phyloP scores from a whole-genome alignment of 305 asterid genomes.

The Fraxinus baroniana region DNA sequence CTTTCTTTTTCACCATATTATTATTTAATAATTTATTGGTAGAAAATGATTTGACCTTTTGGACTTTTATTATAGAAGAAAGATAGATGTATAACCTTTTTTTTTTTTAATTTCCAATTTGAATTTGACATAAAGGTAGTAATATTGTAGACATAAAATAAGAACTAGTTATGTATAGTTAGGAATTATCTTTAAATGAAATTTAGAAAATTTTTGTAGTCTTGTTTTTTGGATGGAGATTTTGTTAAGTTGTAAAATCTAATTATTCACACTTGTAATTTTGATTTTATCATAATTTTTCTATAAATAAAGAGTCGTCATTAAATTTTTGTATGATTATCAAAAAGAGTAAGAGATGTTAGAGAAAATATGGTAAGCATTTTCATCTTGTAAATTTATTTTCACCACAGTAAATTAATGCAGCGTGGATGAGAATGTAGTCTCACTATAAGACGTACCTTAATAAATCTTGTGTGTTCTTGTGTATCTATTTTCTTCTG shows the following conservation, averaged over 20 bases:
- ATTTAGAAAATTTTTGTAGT: neutral
- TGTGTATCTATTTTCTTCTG: neutral
- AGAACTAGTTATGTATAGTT: neutral
- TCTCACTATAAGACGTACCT: neutral
- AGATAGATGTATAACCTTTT: neutral
- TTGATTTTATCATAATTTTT: neutral
- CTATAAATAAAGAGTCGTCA: neutral
- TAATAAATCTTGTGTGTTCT: neutral
- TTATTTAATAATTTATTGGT: neutral
- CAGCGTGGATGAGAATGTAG: neutral
- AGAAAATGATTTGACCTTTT: neutral
- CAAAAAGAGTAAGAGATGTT: neutral
- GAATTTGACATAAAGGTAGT: neutral
- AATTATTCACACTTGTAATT: neutral
- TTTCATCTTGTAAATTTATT: neutral
- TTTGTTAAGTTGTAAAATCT: neutral
- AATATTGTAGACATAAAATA: neutral
- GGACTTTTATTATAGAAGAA: neutral
- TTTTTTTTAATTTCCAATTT: neutral
- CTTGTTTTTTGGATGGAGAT: neutral
- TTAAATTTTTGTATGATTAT: too few relatives aligned
- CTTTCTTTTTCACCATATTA: neutral
- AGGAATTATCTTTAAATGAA: neutral
- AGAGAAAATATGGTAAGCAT: neutral
- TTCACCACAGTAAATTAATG: neutral